Evolutionary conservation across 1,284 basidiomycete species (phyloP).

Genomic region (Serendipita sp.): DNA sequence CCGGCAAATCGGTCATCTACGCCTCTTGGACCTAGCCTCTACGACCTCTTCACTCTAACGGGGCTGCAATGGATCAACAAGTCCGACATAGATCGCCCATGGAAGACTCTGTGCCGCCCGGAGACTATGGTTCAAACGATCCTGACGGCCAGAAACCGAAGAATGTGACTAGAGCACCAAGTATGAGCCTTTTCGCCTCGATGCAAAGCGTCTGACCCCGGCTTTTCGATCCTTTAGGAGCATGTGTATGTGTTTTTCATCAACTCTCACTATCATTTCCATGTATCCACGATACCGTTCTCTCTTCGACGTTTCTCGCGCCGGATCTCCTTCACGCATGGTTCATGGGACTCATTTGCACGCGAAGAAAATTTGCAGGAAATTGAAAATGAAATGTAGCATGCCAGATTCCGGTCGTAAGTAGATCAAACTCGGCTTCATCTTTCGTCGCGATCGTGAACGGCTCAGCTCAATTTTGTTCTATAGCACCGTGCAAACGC

Average conservation of each 20-base stretch:
- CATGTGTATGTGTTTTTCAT: slow-evolving; percentile 42
- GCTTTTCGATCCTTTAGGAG: slow-evolving; percentile 32
- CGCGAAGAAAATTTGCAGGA: slow-evolving; percentile 61
- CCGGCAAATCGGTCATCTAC: too few relatives aligned
- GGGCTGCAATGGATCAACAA: too few relatives aligned
- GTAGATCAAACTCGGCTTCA: too few relatives aligned
- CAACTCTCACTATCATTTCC: slow-evolving; percentile 13
- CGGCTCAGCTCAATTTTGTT: slow-evolving; percentile 50
- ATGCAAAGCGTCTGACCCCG: slow-evolving; percentile 12
- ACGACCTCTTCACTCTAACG: too few relatives aligned
- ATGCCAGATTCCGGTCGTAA: slow-evolving; percentile 18
- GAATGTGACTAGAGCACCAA: neutral
- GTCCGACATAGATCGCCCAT: too few relatives aligned
- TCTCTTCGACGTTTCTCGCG: neutral
- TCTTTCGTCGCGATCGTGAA: neutral
- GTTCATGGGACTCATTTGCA: slow-evolving; percentile 3
- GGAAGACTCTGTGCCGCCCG: too few relatives aligned
- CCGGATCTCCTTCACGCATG: neutral
- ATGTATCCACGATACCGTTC: neutral
- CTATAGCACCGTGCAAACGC: slow-evolving; percentile 65
- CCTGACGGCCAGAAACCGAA: neutral
- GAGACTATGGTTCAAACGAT: too few relatives aligned
- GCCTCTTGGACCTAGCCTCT: too few relatives aligned
- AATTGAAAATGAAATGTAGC: slow-evolving; percentile 81
- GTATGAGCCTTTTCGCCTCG: neutral